These are phyloP conservation scores for Gaultheria prostrata DNA, from an alignment of 148 eudicot genomes.

Conservation along the genomic window DNA sequence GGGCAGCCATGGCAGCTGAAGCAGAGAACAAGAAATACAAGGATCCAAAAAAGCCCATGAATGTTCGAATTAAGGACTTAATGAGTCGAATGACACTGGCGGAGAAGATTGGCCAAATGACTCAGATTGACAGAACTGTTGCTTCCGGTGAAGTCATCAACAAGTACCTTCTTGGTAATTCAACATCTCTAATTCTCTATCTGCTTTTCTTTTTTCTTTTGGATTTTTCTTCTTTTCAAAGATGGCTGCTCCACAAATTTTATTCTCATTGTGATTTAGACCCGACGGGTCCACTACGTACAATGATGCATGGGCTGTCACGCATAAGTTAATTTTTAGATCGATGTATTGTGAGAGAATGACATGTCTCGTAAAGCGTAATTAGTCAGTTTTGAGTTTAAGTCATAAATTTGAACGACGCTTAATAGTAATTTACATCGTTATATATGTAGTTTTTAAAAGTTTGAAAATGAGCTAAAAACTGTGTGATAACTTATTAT, in stretches of 20 bases:
- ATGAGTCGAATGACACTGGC: not conserved
- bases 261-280: too few species aligned
- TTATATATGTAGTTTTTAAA: too few species aligned
- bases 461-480: too few species aligned
- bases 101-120: conserved; percentile 6
- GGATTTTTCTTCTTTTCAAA: not conserved
- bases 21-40: not conserved
- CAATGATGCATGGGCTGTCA: too few species aligned
- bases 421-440: too few species aligned
- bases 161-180: not conserved
- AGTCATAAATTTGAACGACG: too few species aligned
- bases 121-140: not conserved
- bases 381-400: too few species aligned
- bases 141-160: not conserved
- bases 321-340: too few species aligned
- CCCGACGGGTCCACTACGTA: too few species aligned
- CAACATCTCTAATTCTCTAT: not conserved
- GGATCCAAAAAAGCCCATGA: not conserved
- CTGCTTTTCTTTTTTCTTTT: not conserved
- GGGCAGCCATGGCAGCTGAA: not conserved
- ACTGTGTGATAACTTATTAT: too few species aligned
- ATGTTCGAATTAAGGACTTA: conserved; percentile 1
- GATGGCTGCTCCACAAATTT: not conserved
- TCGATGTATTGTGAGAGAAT: too few species aligned
- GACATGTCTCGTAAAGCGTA: too few species aligned